Percentiles rank a stretch among this genome's conserved stretches.
phyloP scores from a whole-genome alignment of 2,329 filamentous ascomycete genomes.

The Fusarium chuoi region DNA sequence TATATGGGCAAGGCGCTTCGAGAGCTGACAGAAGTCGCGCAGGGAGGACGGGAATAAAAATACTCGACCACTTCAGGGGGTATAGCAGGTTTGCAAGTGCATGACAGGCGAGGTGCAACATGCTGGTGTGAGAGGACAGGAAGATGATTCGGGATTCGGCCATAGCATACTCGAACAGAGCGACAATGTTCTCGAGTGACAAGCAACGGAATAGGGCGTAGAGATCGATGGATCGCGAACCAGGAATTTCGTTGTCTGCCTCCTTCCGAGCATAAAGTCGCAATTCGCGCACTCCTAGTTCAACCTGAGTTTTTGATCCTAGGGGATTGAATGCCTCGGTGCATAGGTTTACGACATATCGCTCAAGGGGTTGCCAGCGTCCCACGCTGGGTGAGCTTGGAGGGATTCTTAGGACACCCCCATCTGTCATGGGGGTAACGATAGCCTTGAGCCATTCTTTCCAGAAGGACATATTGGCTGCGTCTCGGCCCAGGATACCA shows the following conservation, averaged over 20 bases:
- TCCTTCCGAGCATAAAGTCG: conserved; percentile 94
- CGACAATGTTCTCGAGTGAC: conserved; percentile 90
- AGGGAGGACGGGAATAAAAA: conserved; percentile 92
- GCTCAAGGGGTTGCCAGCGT: conserved; percentile 94
- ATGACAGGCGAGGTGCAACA: conserved; percentile 92
- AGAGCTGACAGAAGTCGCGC: conserved; percentile 88
- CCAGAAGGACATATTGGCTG: conserved; percentile 89
- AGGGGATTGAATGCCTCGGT: conserved; percentile 93
- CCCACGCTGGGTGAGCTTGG: conserved; percentile 90
- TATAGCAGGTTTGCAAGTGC: conserved; percentile 89
- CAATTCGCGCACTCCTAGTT: conserved; percentile 88
- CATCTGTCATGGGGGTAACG: conserved; percentile 95
- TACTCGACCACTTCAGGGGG: conserved; percentile 90
- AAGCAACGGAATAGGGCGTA: conserved; percentile 92
- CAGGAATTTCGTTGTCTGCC: conserved; percentile 90
- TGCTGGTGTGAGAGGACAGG: conserved; percentile 92
- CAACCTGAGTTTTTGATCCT: conserved; percentile 94
- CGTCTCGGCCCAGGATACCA: conserved; percentile 88
- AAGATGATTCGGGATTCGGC: conserved; percentile 96
- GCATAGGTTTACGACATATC: conserved; percentile 96
- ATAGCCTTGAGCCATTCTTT: conserved; percentile 97
- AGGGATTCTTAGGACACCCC: conserved; percentile 82
- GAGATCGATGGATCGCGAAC: conserved; percentile 88
- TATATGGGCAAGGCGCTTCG: conserved; percentile 95
- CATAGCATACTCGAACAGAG: conserved; percentile 92